A percentile compares a stretch with the other conserved stretches of the same genome.
Evolutionary conservation across 495 filamentous ascomycete species (phyloP).

Genomic region (Bathelium albidoporum): DNA sequence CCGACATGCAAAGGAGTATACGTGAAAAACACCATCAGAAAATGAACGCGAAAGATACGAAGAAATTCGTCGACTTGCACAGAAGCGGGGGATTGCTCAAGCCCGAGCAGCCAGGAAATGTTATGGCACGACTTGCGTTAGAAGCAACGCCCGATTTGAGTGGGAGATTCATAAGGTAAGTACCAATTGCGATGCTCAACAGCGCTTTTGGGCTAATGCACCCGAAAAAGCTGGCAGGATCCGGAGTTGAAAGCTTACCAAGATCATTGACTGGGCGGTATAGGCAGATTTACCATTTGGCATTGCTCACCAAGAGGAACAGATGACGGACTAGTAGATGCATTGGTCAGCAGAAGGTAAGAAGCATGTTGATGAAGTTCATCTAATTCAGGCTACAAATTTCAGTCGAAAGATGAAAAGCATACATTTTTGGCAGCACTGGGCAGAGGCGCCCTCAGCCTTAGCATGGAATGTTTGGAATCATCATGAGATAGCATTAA

Average conservation of each 20-base stretch:
- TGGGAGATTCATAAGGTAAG: conserved; percentile 65
- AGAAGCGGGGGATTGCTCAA: conserved; percentile 57
- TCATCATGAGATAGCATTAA: conserved; percentile 51
- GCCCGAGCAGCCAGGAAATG: conserved; percentile 75
- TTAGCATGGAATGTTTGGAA: conserved; percentile 82
- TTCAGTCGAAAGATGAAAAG: conserved; percentile 99
- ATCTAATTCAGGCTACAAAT: neutral
- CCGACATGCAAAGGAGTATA: conserved; percentile 82
- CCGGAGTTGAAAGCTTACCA: conserved; percentile 56
- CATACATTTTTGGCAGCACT: conserved; percentile 64
- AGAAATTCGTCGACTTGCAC: conserved; percentile 60
- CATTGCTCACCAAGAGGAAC: neutral
- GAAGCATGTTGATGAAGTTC: neutral
- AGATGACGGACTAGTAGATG: neutral
- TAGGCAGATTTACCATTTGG: neutral
- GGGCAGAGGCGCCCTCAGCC: conserved; percentile 56
- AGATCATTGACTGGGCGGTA: conserved; percentile 14
- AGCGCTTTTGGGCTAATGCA: neutral
- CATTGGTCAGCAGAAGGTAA: neutral
- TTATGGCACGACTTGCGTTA: conserved; percentile 69
- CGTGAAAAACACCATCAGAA: conserved; percentile 54
- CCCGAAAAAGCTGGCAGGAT: conserved; percentile 54
- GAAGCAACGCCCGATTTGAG: conserved; percentile 54
- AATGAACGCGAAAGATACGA: conserved; percentile 55
- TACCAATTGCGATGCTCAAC: too few relatives aligned